Evolutionary conservation across 371 early-diverging fungal genomes (phyloP).

Genomic region (Haplosporangium sp.): DNA sequence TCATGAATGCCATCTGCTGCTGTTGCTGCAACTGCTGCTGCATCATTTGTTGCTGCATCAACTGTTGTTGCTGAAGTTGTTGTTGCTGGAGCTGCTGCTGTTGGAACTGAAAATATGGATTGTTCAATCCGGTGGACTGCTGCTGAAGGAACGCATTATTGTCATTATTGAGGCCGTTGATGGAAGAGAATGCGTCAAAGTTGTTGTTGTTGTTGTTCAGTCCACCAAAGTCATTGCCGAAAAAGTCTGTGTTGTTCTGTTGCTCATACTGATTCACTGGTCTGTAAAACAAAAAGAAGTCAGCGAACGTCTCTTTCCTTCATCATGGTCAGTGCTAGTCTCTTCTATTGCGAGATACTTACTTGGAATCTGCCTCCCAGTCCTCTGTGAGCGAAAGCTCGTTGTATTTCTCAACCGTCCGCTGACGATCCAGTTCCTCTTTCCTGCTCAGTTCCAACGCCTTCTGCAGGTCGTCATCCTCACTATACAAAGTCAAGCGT

Average conservation of each 20-base stretch:
- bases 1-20: slow-evolving; percentile 44
- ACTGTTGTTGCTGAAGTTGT: slow-evolving; percentile 58
- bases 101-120: slow-evolving; percentile 60
- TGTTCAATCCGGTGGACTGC: slow-evolving; percentile 57
- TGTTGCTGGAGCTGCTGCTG: slow-evolving; percentile 68
- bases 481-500: no score
- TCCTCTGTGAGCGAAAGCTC: slow-evolving; percentile 55
- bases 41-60: slow-evolving; percentile 58
- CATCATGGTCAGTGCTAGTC: neutral
- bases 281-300: slow-evolving; percentile 8
- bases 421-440: slow-evolving; percentile 56
- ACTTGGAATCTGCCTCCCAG: slow-evolving; percentile 47
- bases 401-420: slow-evolving; percentile 50
- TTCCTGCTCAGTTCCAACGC: slow-evolving; percentile 72
- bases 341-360: slow-evolving; percentile 10
- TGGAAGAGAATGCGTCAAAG: slow-evolving; percentile 33
- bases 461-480: slow-evolving; percentile 62
- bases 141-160: slow-evolving; percentile 57
- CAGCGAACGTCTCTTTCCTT: neutral
- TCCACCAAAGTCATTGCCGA: slow-evolving; percentile 58
- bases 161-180: slow-evolving; percentile 54
- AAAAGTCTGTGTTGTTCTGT: slow-evolving; percentile 63
- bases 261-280: slow-evolving; percentile 55
- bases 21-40: slow-evolving; percentile 53
- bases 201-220: slow-evolving; percentile 46